Evolutionary conservation across 2,329 filamentous ascomycete species (phyloP), one percentile per base, ranked within the genome.

Genomic region (Phialemoniopsis sp.): DNA sequence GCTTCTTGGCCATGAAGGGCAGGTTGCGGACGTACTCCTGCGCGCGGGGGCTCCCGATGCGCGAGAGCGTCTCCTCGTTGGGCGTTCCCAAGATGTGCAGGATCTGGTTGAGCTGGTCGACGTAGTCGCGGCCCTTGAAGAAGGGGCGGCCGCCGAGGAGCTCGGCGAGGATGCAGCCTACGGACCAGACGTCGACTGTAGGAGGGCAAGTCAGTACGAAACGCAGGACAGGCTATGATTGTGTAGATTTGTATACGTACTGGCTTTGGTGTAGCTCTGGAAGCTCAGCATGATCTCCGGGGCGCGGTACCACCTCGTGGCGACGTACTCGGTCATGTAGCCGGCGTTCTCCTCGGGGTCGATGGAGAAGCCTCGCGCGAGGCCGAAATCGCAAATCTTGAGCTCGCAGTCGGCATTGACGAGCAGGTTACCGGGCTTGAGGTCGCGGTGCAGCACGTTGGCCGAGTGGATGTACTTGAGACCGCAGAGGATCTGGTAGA

Each of bases 211-310:
- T n/a, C n/a, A n/a, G n/a, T n/a, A n/a, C n/a, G n/a, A 28, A 32
- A 34, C 44, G 21, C 21, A 6, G 21, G 10, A 26, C 21, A 10
- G 21, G 21, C 10, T 26, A 26, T 6, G 6, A 26, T 26, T 26
- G 21, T 26, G 21, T 6, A 26, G 10, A 13, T 29, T 28, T 18
- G 28, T n/a, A 10, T n/a, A 91, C 90, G 41, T 81, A 97, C 93
- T 98, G 53, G 93, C 93, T 89, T 98, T 98, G 56, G 93, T 98
- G 67, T 98, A 98, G 72, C 89, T 96, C 68, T 97, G 91, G 80
- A 98, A 98, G 72, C 89, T 96, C 64, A 98, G 72, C 93, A 98
- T 98, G 54, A 98, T 98, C 66, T 98, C 93, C 5, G 93, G 93
- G 4, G 93, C 93, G 67, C 77, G 74, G 57, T 81, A 98, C 93